These are phyloP conservation scores for Curvularia sp. DNA, from an alignment of 2,329 filamentous ascomycete species.

Conservation along the genomic window DNA sequence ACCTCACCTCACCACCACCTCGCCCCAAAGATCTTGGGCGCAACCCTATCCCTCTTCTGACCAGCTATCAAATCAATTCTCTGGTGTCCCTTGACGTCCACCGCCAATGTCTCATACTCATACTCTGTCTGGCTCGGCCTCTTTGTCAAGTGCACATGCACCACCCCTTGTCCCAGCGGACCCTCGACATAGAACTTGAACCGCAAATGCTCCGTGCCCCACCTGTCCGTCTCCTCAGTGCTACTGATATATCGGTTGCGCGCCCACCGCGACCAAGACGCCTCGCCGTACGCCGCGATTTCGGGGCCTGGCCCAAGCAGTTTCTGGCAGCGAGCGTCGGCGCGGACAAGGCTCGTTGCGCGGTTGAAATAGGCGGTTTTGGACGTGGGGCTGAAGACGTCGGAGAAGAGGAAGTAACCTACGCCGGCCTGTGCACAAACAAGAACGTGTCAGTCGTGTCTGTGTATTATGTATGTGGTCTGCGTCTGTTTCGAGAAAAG, in stretches of 20 bases:
- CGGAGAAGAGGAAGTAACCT: constrained; percentile 53
- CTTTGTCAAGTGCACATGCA: constrained; percentile 79
- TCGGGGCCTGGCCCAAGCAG: constrained; percentile 76
- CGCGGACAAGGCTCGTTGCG: constrained; percentile 79
- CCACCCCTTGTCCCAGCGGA: constrained; percentile 73
- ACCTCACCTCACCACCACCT: constrained; percentile 42
- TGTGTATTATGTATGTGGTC: too few relatives aligned
- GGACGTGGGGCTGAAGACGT: constrained; percentile 67
- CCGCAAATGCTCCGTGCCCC: constrained; percentile 79
- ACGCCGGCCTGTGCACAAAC: constrained; percentile 70
- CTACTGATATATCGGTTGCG: constrained; percentile 67
- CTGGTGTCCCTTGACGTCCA: constrained; percentile 75
- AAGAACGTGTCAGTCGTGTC: constrained; percentile 8
- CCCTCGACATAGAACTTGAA: constrained; percentile 90
- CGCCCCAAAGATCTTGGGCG: constrained; percentile 49
- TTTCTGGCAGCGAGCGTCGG: constrained; percentile 72
- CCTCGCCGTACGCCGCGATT: constrained; percentile 82
- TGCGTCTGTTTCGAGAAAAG: not conserved
- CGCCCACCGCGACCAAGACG: constrained; percentile 82
- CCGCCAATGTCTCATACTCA: constrained; percentile 78
- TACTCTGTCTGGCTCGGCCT: constrained; percentile 69
- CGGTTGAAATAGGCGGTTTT: constrained; percentile 89
- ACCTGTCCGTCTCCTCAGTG: constrained; percentile 71
- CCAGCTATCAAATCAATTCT: constrained; percentile 53
- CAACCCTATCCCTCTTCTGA: constrained; percentile 37